Evolutionary conservation across 2,329 filamentous ascomycete genomes (phyloP).

Genomic region (Paecilomyces dactylethromorphus): DNA sequence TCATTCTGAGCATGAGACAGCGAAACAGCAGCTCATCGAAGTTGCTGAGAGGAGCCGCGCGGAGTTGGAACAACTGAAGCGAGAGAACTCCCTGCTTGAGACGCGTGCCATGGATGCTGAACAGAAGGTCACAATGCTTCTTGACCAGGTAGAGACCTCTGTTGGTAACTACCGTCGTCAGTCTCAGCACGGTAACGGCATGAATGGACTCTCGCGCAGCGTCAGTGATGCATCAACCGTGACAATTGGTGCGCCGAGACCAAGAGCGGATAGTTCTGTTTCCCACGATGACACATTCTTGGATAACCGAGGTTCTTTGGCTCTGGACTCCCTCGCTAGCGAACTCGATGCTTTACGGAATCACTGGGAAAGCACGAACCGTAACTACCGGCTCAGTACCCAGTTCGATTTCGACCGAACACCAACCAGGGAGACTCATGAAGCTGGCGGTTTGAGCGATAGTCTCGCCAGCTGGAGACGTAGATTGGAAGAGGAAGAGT

Average conservation of each 20-base stretch:
- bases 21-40: conserved; percentile 51
- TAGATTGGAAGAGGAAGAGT: conserved; percentile 59
- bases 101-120: conserved; percentile 83
- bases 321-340: conserved; percentile 82
- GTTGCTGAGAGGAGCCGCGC: conserved; percentile 50
- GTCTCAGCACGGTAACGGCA: conserved; percentile 40
- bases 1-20: conserved; percentile 49
- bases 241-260: conserved; percentile 29
- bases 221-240: conserved; percentile 52
- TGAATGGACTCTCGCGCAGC: conserved; percentile 39
- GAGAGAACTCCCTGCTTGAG: conserved; percentile 76
- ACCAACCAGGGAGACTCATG: conserved; percentile 38
- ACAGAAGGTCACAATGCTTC: conserved; percentile 81
- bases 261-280: conserved; percentile 34
- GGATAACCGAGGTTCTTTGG: conserved; percentile 57
- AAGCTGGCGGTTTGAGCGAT: conserved; percentile 51
- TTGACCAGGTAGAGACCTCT: conserved; percentile 89
- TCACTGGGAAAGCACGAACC: conserved; percentile 95
- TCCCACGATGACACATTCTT: conserved; percentile 38
- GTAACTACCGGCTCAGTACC: conserved; percentile 85
- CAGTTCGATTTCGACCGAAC: conserved; percentile 76
- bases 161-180: conserved; percentile 91
- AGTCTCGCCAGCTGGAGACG: conserved; percentile 76
- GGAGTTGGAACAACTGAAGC: conserved; percentile 74
- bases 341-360: conserved; percentile 85